Evolutionary conservation across 805 yeast genomes (phyloP).

Genomic region (Nakazawaea wyomingensis): DNA sequence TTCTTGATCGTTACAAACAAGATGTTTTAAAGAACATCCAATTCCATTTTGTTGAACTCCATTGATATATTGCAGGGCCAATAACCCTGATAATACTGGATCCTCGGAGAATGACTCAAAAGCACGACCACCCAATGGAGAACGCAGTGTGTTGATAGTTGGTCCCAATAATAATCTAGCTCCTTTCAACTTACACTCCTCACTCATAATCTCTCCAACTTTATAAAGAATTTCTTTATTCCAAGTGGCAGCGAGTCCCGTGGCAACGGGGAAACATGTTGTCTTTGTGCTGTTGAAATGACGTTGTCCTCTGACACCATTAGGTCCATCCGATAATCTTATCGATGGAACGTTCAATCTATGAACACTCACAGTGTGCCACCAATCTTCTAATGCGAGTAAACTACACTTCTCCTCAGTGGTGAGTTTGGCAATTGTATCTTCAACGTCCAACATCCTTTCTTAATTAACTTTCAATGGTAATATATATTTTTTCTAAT

Average conservation of each 20-base stretch:
- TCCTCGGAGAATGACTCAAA: slow-evolving; percentile 42
- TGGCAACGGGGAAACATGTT: slow-evolving; percentile 43
- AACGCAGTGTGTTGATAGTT: slow-evolving; percentile 34
- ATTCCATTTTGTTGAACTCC: slow-evolving; percentile 51
- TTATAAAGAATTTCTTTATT: slow-evolving; percentile 32
- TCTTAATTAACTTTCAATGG: no score
- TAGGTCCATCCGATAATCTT: slow-evolving; percentile 40
- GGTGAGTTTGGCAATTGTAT: slow-evolving; percentile 4
- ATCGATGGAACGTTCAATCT: slow-evolving; percentile 31
- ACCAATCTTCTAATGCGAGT: slow-evolving; percentile 24
- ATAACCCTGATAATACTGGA: slow-evolving; percentile 37
- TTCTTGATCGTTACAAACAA: slow-evolving; percentile 59
- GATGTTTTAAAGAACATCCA: slow-evolving; percentile 58
- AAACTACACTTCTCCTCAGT: slow-evolving; percentile 8
- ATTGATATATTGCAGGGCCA: slow-evolving; percentile 41
- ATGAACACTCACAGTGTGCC: slow-evolving; percentile 33
- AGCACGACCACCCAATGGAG: slow-evolving; percentile 40
- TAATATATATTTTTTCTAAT: neutral
- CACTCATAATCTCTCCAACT: slow-evolving; percentile 36
- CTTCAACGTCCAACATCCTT: slow-evolving; percentile 10
- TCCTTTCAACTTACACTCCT: slow-evolving; percentile 38
- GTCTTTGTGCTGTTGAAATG: slow-evolving; percentile 37
- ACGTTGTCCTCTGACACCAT: slow-evolving; percentile 40
- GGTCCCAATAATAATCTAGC: slow-evolving; percentile 34
- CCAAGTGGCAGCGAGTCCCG: slow-evolving; percentile 41